Evolutionary conservation across 805 yeast species (phyloP), one percentile per base, ranked within the genome.

Genomic region (Schwanniomyces pseudopolymorphus): DNA sequence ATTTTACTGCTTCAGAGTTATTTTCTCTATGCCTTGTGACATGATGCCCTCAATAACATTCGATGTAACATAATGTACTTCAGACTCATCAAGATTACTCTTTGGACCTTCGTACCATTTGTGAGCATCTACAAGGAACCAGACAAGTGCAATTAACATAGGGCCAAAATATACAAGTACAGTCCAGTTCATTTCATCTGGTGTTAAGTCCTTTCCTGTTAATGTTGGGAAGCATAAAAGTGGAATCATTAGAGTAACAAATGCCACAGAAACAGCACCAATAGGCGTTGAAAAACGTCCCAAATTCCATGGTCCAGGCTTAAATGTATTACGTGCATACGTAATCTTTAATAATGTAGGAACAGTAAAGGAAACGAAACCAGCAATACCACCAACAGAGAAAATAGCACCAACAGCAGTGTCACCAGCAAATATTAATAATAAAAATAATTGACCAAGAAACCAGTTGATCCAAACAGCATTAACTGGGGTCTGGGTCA

Each of bases 361-460:
- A 54, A 80, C 68, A n/a, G 80, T 74, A 64, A 84, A 84, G 3
- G 89, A 83, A 47, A 84, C 74, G 56, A 83, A 83, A 0, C 85
- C 80, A 11, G 85, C 79, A 56, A 84, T 83, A 39, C 87, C 88
- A 26, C 87, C 87, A 40, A 84, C 86, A 1, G 87, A 81, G 67
- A 84, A 84, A 49, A 83, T 82, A 37, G 89, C 89, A 25, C 78
- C 83, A 53, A 84, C 80, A 41, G 89, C 85, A 17, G 77, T 72
- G 48, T 79, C 82, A 33, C 86, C 86, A 27, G 84, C 84, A 62
- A 84, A 81, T 60, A 83, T 75, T 49, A 81, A 72, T 46, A 80
- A 70, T 50, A 82, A 67, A 19, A 81, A 66, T 20, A 81, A 70
- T 56, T 80, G 79, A 27, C 85, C 85, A 41, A 83, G 53, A 26